Base-by-base conservation (phyloP, 2,329 filamentous ascomycete genomes). In the Leptographium galeiforme region DNA sequence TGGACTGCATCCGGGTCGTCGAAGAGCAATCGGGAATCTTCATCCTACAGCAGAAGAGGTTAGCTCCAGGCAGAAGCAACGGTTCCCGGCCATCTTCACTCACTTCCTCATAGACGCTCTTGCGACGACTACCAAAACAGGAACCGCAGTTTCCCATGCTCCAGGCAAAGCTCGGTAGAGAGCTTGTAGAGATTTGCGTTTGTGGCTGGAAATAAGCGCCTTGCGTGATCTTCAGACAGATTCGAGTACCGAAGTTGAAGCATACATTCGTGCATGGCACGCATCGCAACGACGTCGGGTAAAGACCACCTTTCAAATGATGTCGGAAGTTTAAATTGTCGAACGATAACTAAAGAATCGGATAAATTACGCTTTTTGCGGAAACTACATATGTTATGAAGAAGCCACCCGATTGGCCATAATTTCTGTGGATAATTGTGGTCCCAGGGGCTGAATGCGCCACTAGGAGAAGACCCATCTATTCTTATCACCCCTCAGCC, bases 61-160 rank as follows among this genome's bases (percentile, higher is more conserved):
- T 30, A 45, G 41, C 18, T 10, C n/a, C n/a, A 13, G 8, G 25
- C n/a, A 25, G 19, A 32, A 25, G 5, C 32, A 12, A 6, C 6
- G 13, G 14, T 36, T 32, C 2, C 14, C 13, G 12, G 6, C 12
- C 30, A n/a, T 18, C 8, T 13, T 47, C 6, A 4, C 70, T 55
- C 61, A 81, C 78, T 68, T 82, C 78, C 38, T 81, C 77, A 55
- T 74, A 74, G 36, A 68, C 66, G 57, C 79, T 75, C 58, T 68
- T 70, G 51, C 71, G 69, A 53, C 72, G 71, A 58, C 69, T 65
- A 57, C 79, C 78, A 46, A 84, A 67, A 62, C 80, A 84, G 53
- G 79, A 82, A 57, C 75, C 71, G 66, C 79, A 83, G 64, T 72
- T 72, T 56, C 80, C 80, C 80, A 83, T 83, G 57, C 50, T 53